Percentiles rank a stretch among this genome's conserved stretches.
These are phyloP conservation scores for Neurospora sp. DNA, from an alignment of 495 filamentous ascomycete species.

Conservation along the genomic window DNA sequence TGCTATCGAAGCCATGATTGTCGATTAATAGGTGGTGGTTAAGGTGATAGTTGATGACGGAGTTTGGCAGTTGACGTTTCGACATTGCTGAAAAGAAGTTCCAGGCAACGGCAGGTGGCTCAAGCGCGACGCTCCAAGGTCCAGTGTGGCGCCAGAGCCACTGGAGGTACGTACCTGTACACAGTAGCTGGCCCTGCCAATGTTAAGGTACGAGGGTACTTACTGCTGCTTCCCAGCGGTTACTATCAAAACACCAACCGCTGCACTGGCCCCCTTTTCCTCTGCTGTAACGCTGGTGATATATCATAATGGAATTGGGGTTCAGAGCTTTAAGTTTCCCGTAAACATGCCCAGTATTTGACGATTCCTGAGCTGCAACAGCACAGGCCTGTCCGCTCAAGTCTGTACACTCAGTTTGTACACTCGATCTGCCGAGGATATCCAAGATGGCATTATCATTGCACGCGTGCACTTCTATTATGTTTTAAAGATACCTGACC, in stretches of 20 bases:
- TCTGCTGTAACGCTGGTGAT: not conserved
- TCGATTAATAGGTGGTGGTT: slow-evolving; percentile 1
- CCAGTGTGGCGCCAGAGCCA: not conserved
- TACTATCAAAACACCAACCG: not conserved
- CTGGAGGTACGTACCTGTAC: not conserved
- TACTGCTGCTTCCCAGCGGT: not conserved
- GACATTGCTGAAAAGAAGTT: not conserved
- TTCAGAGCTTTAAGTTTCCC: too few relatives aligned
- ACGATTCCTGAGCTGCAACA: not conserved
- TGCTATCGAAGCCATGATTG: slow-evolving; percentile 59
- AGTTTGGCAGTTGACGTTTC: not conserved
- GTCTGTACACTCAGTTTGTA: not conserved
- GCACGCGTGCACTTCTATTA: not conserved
- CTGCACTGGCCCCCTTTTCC: not conserved
- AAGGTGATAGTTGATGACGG: not conserved
- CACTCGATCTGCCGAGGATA: not conserved
- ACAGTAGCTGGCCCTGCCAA: too few relatives aligned
- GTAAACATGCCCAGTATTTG: not conserved
- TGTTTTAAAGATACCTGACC: not conserved
- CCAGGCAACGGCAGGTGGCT: not conserved
- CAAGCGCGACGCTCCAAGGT: not conserved
- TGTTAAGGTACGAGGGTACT: too few relatives aligned
- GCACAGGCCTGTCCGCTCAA: not conserved
- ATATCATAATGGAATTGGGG: not conserved
- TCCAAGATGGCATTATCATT: not conserved